Evolutionary conservation across 805 yeast genomes (phyloP).

Genomic region (Helenozyma rhizophorensis): DNA sequence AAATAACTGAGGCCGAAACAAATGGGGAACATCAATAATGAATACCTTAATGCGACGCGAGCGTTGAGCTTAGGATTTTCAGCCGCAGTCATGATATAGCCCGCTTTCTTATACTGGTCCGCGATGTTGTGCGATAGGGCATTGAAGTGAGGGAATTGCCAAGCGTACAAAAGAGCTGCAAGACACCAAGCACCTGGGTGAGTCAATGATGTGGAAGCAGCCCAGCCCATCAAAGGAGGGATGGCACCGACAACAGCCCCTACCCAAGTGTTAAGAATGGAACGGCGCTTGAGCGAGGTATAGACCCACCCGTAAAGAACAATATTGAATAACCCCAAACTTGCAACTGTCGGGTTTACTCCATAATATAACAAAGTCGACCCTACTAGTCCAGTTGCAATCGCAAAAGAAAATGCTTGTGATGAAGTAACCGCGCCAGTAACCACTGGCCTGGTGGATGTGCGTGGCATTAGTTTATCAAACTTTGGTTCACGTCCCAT

Average conservation of each 20-base stretch:
- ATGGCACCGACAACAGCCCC: slow-evolving; percentile 99
- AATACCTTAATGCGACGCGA: slow-evolving; percentile 85
- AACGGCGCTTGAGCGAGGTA: slow-evolving; percentile 81
- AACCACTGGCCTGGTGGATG: slow-evolving; percentile 86
- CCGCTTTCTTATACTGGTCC: slow-evolving; percentile 85
- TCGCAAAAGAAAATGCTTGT: slow-evolving; percentile 82
- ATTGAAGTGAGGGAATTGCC: slow-evolving; percentile 99
- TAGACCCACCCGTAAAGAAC: slow-evolving; percentile 84
- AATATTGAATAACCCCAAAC: slow-evolving; percentile 76
- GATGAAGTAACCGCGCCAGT: slow-evolving; percentile 68
- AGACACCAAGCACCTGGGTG: slow-evolving; percentile 96
- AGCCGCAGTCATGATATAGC: slow-evolving; percentile 96
- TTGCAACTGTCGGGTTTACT: slow-evolving; percentile 81
- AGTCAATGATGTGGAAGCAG: slow-evolving; percentile 65
- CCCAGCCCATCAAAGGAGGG: slow-evolving; percentile 99
- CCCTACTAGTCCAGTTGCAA: slow-evolving; percentile 67
- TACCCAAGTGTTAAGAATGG: slow-evolving; percentile 93
- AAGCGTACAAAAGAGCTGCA: slow-evolving; percentile 84
- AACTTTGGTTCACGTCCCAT: slow-evolving; percentile 95
- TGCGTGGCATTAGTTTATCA: slow-evolving; percentile 83
- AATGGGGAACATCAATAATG: slow-evolving; percentile 89
- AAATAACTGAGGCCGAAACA: slow-evolving; percentile 78
- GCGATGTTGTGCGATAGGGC: slow-evolving; percentile 84
- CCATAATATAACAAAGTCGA: slow-evolving; percentile 66
- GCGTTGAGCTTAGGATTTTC: slow-evolving; percentile 90